Conservation (phyloP, 257 asterid genomes). For the Eustoma russellianum region DNA sequence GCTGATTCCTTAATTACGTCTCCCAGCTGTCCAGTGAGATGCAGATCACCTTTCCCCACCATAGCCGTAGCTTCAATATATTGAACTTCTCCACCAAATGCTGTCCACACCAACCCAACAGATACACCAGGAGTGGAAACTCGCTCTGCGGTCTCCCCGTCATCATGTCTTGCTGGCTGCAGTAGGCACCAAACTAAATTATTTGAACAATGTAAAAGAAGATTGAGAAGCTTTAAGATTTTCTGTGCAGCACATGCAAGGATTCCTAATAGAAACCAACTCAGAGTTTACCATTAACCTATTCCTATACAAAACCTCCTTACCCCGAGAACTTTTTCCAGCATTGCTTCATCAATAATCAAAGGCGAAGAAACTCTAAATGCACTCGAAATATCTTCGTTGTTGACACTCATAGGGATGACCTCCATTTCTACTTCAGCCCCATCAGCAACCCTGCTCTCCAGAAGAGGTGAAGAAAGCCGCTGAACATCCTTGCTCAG, state of each 20-base stretch:
- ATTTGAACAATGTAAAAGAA: background rate
- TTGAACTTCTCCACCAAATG: slow-evolving; percentile 96
- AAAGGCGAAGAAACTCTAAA: slow-evolving; percentile 55
- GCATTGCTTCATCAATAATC: slow-evolving; percentile 83
- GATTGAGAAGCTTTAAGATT: background rate
- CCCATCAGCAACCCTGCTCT: slow-evolving; percentile 72
- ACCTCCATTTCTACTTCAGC: slow-evolving; percentile 99
- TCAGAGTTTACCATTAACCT: background rate
- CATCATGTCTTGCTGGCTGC: slow-evolving; percentile 93
- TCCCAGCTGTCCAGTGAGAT: slow-evolving; percentile 98
- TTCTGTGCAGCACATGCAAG: no score
- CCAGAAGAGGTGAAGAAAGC: slow-evolving; percentile 72
- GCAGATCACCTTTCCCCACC: slow-evolving; percentile 97
- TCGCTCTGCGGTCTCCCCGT: slow-evolving; percentile 80
- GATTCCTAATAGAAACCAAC: background rate
- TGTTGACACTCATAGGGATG: slow-evolving; percentile 77
- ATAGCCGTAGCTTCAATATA: slow-evolving; percentile 89
- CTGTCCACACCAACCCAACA: slow-evolving; percentile 92
- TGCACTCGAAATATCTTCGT: slow-evolving; percentile 68
- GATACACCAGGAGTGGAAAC: slow-evolving; percentile 91
- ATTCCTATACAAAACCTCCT: slow-evolving; percentile 21
- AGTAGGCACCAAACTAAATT: slow-evolving; percentile 9
- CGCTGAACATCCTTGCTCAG: slow-evolving; percentile 81
- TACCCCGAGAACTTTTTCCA: slow-evolving; percentile 98
- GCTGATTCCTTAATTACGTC: slow-evolving; percentile 98